Percentiles rank a stretch among this genome's conserved stretches.
Conservation (phyloP, 2,329 filamentous ascomycete species). For the Fusarium veterinarium region DNA sequence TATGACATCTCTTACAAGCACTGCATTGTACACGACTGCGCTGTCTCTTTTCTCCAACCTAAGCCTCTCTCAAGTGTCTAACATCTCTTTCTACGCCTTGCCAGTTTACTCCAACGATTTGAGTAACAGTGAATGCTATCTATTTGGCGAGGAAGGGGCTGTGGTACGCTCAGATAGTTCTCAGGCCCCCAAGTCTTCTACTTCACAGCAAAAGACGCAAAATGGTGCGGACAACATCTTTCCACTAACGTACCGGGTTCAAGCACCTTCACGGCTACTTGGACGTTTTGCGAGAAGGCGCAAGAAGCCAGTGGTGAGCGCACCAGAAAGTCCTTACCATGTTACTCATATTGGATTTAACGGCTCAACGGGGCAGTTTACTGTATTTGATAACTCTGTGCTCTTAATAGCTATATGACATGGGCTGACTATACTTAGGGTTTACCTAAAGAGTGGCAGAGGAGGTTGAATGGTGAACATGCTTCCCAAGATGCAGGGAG, state of each 20-base stretch:
- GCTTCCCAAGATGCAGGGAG: too few species aligned
- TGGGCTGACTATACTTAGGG: background rate
- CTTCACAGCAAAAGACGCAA: background rate
- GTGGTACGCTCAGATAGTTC: accelerated
- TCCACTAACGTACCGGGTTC: accelerated
- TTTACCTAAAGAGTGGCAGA: background rate
- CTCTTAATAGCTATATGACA: accelerated
- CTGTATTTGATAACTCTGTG: background rate
- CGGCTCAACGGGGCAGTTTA: accelerated
- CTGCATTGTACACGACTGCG: background rate
- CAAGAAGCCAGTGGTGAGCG: accelerated
- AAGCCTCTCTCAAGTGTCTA: background rate
- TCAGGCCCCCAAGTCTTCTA: background rate
- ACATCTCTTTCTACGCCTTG: background rate
- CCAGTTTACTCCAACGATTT: background rate
- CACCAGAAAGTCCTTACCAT: accelerated
- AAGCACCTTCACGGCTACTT: accelerated
- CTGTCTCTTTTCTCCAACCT: background rate
- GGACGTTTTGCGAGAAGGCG: background rate
- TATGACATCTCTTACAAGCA: background rate
- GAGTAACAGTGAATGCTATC: background rate
- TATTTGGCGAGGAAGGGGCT: background rate
- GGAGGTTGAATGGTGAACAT: background rate
- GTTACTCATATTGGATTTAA: background rate
- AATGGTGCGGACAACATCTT: accelerated